A percentile compares a stretch with the other conserved stretches of the same genome.
Evolutionary conservation across 441 rosid genomes (phyloP).

Genomic region (Iberis amara): DNA sequence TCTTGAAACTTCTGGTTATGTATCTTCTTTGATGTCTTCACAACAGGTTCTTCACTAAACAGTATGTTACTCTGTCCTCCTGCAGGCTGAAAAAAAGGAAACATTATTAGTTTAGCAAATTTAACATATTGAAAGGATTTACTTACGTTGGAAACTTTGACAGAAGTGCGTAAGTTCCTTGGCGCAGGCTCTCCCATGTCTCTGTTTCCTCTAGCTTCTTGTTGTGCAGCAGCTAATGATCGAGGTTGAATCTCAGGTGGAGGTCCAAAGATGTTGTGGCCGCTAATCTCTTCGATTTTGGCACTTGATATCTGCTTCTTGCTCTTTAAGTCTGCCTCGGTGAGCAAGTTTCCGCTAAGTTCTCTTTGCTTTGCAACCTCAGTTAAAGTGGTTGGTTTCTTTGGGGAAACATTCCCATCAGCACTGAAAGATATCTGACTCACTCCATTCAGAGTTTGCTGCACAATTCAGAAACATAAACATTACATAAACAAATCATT

Average conservation of each 20-base stretch:
- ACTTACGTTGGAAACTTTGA: constrained; percentile 88
- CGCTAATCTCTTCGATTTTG: constrained; percentile 68
- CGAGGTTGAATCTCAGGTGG: constrained; percentile 58
- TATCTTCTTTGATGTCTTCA: constrained; percentile 44
- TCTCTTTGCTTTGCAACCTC: constrained; percentile 76
- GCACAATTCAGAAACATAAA: constrained; percentile 3
- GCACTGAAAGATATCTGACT: constrained; percentile 70
- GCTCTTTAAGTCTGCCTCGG: constrained; percentile 46
- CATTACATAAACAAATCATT: constrained; percentile 13
- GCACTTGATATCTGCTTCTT: constrained; percentile 59
- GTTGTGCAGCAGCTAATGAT: constrained; percentile 40
- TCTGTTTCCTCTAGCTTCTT: constrained; percentile 44
- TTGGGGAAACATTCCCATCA: constrained; percentile 57
- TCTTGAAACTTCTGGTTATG: constrained; percentile 62
- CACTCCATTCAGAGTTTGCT: constrained; percentile 42
- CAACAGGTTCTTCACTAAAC: constrained; percentile 46
- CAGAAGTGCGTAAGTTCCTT: constrained; percentile 72
- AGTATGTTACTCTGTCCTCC: constrained; percentile 86
- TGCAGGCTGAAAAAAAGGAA: constrained; percentile 55
- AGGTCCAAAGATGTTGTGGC: constrained; percentile 62
- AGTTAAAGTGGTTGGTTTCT: constrained; percentile 51
- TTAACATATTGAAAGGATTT: neutral
- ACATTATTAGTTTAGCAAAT: too few species aligned
- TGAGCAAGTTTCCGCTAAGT: constrained; percentile 54
- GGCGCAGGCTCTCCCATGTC: constrained; percentile 75